Base-by-base conservation (phyloP, 1,284 basidiomycete species). In the Clitocybe nebularis region DNA sequence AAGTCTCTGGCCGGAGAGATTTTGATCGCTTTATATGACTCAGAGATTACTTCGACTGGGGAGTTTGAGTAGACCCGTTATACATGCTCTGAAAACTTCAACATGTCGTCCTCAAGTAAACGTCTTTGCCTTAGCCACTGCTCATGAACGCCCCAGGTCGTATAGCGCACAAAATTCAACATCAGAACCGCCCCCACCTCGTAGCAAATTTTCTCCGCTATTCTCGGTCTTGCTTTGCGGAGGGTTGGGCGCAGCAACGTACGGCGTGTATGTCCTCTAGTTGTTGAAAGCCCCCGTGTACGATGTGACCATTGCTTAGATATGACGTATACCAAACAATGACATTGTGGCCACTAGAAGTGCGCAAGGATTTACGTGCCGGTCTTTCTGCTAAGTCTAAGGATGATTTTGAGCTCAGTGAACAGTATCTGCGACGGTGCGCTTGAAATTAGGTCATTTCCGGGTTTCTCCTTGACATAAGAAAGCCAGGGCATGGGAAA, bases 381-480 rank as follows among this genome's bases (percentile, higher is more conserved):
- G 87, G 80, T 0, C 67, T 89, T 33, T 73, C 72, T 45, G 82
- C 83, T 1, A 83, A 78, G 53, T 60, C 79, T 42, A 71, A 77
- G 44, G 77, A 74, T 2, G 76, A 89, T 53, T 51, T 74, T n/a
- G 63, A 64, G n/a, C 57, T 72, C 33, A 79, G 79, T 49, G 71
- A 71, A 46, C 65, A 68, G 22, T 79, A 74, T 51, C 68, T 88
- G 30, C 54, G 62, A 37, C 69, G 74, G 85, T 86, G 50, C 34
- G 72, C 58, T 16, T 8, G n/a, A 17, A 10, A 23, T 38, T 14
- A 21, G 6, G 19, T 25, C 16, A 14, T 33, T 29, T 29, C 9
- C 21, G 17, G 39, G 20, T 29, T 39, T 37, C 20, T 9, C 16
- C 30, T 38, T 51, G 36, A 51, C 30, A 20, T 16, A 41, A 19